Evolutionary conservation across 2,329 filamentous ascomycete species (phyloP), one percentile per base, ranked within the genome.

Genomic region (Phaeosphaeriaceae sp.): DNA sequence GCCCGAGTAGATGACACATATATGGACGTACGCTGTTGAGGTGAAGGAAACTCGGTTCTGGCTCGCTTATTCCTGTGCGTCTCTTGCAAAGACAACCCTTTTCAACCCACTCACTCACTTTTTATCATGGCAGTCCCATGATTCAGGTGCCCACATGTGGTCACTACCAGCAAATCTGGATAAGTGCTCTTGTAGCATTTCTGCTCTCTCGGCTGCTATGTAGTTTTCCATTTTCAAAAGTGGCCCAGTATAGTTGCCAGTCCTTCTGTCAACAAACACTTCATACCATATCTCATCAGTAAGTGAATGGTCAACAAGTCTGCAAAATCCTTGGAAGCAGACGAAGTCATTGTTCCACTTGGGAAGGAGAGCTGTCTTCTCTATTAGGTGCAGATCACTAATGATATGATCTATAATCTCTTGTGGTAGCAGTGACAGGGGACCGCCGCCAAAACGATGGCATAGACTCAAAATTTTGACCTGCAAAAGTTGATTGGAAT

Each of bases 361-460:
- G 2, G 13, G 4, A 18, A n/a, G 32, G 20, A 16, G 4, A 4
- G 21, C n/a, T 2, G 9, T 23, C 16, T 23, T 47, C 18, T 13
- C 37, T 3, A n/a, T 18, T n/a, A 37, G 5, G 11, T 48, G 44
- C 9, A 32, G 13, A 7, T 39, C 17, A 28, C 26, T 39, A 13
- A 54, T 42, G 26, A 54, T 41, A 1, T 50, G 40, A 6, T 55
- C 54, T 6, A 56, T 34, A 4, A 60, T 29, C 12, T 57, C 54
- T 23, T 54, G 48, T 1, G 50, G 43, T 1, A 54, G 33, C 4
- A 13, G 21, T 2, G 46, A 46, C 1, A 60, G 46, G 5, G 40
- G n/a, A 5, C n/a, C 32, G 8, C 13, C 12, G 4, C 47, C 23
- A 16, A 50, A 49, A 3, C 53, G 39, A 45, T 57, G 54, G 26